Base-by-base conservation (phyloP, 2,329 filamentous ascomycete species). In the Seiridium unicorne region DNA sequence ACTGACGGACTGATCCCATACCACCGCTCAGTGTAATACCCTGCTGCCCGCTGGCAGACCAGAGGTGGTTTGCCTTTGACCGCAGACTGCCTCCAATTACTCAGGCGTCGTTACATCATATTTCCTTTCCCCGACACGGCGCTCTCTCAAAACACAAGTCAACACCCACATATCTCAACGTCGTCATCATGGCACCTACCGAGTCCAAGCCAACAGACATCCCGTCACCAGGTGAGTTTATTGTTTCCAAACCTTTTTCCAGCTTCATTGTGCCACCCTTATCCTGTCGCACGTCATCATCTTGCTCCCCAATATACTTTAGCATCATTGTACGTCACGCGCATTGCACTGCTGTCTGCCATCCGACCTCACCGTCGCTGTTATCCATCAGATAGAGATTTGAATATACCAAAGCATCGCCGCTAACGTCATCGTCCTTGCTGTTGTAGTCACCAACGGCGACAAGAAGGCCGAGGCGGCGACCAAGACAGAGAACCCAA, bases 401-500 rank as follows among this genome's bases (percentile, higher is more conserved):
- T 47, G 32, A 42, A 42, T 42, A 53, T 53, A 34, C 8, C 31
- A 34, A 53, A 32, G 9, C 34, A 38, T 47, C 60, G 59, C 62
- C 57, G 65, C 70, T 72, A 66, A 70, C 58, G 61, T 56, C 42
- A 60, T 63, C 38, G 58, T 62, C 61, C 61, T 63, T 62, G 35
- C 8, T 49, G 58, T 55, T 62, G 59, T 66, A 83, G 80, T 78
- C 65, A 69, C 74, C 62, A 72, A 74, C 65, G 67, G 77, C 66
- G 79, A 81, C 69, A 72, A 76, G 67, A 85, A 84, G 70, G 64
- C 71, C 71, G 81, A 82, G 67, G 70, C 70, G 46, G 65, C 73
- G 61, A 69, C 76, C 65, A 85, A 85, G 72, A 64, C 76, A 64
- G 84, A 88, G 69, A 69, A 71, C 61, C 68, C 76, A 66, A 73